These are phyloP conservation scores for Moesziomyces sp. DNA, from an alignment of 1,284 basidiomycete genomes.

Conservation along the genomic window DNA sequence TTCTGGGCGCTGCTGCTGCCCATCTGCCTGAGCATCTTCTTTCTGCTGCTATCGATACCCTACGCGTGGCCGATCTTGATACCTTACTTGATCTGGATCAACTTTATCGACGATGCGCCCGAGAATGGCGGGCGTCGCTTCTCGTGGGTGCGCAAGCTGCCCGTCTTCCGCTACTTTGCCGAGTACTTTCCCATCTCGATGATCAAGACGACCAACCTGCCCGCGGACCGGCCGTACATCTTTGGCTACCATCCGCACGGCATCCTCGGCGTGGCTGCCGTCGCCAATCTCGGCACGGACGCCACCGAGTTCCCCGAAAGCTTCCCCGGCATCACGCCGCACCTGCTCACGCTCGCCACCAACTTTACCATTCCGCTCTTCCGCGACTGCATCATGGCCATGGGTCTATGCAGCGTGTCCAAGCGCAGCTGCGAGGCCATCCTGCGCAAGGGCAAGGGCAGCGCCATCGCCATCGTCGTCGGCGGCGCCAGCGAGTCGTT, in stretches of 20 bases:
- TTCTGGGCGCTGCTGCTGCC: constrained; percentile 85
- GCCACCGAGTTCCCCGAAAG: constrained; percentile 89
- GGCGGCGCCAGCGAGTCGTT: constrained; percentile 95
- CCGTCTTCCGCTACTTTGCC: constrained; percentile 84
- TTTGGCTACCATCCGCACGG: constrained; percentile 74
- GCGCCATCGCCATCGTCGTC: constrained; percentile 91
- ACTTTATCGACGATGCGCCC: constrained; percentile 78
- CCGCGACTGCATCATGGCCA: constrained; percentile 79
- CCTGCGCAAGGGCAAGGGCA: constrained; percentile 72
- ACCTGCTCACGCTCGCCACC: constrained; percentile 83
- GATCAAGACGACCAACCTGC: constrained; percentile 75
- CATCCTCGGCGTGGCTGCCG: constrained; percentile 75
- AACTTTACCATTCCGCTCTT: constrained; percentile 95
- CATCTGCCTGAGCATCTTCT: constrained; percentile 77
- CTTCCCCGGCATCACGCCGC: constrained; percentile 91
- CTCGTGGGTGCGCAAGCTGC: constrained; percentile 78
- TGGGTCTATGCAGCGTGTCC: constrained; percentile 92
- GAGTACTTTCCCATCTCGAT: constrained; percentile 85
- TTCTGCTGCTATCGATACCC: constrained; percentile 87
- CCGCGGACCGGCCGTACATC: constrained; percentile 88
- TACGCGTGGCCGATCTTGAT: constrained; percentile 85
- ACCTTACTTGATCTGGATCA: constrained; percentile 84
- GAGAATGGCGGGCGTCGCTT: constrained; percentile 81
- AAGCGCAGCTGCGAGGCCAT: constrained; percentile 90
- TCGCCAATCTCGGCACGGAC: constrained; percentile 93